Base-by-base conservation (phyloP, 495 filamentous ascomycete species). In the Aspergillus egyptiacus region DNA sequence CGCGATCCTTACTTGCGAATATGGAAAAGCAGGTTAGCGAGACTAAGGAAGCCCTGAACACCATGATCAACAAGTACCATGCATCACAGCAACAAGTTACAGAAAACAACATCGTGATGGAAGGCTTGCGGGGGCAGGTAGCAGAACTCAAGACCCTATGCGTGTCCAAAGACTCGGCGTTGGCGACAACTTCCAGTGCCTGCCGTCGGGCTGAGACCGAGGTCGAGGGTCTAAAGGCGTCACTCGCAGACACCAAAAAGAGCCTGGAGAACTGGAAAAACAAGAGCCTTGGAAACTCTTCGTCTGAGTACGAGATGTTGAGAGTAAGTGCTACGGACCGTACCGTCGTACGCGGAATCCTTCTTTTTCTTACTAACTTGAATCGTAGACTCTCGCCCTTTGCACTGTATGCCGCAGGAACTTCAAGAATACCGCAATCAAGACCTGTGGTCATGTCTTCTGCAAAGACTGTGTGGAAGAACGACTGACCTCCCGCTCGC, bases 361-460 rank as follows among this genome's bases (percentile, higher is more conserved):
- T 20, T 14, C 7, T 27, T 15, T 32, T 38, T 25, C 11, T 37
- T 54, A 52, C 71, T 79, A 69, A 79, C 63, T 17, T 42, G 25
- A 55, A n/a, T 40, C n/a, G 24, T 57, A 97, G 91, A 79, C 79
- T 53, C 78, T 96, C 65, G 88, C 89, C 14, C 79, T 91, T 31
- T 98, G 93, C 70, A 84, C 86, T 2, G 86, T 96, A 15, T 98
- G 93, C 68, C 83, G 84, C 53, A 80, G 74, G 44, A 87, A 91
- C 46, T 93, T 95, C 75, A 96, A 96, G 69, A 86, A 97, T 63
- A 95, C 90, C 1, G 84, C 83, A 14, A 77, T 98, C 56, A 90
- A 89, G 62, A 88, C 85, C 11, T 98, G 93, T 64, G 93, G 93
- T n/a, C 93, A 98, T 67, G 82, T 95, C 17, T 95, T 97, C 66